Evolutionary conservation across 164 flowering plant species (phyloP).

Genomic region (Vitis rotundifolia): DNA sequence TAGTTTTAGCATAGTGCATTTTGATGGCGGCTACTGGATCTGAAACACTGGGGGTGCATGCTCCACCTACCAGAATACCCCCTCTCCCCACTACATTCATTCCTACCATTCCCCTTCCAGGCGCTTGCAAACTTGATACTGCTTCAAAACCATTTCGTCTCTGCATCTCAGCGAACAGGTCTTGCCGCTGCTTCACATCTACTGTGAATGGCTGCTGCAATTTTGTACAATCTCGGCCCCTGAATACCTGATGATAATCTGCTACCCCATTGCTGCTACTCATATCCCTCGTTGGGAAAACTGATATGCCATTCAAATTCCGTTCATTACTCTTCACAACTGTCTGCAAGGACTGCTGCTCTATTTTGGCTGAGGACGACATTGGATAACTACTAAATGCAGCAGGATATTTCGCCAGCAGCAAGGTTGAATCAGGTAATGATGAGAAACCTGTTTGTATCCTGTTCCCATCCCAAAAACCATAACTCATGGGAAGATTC

Average conservation of each 20-base stretch:
- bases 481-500: conserved; percentile 53
- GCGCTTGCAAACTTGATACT: conserved; percentile 41
- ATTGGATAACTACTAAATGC: conserved; percentile 43
- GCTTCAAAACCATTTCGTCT: conserved; percentile 54
- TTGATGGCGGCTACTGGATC: conserved; percentile 85
- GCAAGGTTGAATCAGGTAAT: conserved; percentile 61
- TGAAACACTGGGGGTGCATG: conserved; percentile 51
- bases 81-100: conserved; percentile 49
- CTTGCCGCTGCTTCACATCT: conserved; percentile 49
- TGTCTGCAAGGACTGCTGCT: conserved; percentile 41
- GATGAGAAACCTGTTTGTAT: conserved; percentile 56
- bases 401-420: conserved; percentile 63
- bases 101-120: conserved; percentile 41
- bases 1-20: conserved; percentile 66
- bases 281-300: conserved; percentile 35
- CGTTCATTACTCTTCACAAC: conserved; percentile 35
- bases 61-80: conserved; percentile 45
- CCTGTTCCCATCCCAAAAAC: conserved; percentile 77
- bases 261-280: conserved; percentile 34
- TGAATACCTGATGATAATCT: conserved; percentile 36
- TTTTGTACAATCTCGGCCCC: conserved; percentile 34
- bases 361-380: conserved; percentile 40
- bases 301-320: conserved; percentile 37
- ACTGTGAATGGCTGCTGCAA: conserved; percentile 48
- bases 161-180: conserved; percentile 44